phyloP scores from a whole-genome alignment of 164 flowering plant species.

The Brasenia schreberi region DNA sequence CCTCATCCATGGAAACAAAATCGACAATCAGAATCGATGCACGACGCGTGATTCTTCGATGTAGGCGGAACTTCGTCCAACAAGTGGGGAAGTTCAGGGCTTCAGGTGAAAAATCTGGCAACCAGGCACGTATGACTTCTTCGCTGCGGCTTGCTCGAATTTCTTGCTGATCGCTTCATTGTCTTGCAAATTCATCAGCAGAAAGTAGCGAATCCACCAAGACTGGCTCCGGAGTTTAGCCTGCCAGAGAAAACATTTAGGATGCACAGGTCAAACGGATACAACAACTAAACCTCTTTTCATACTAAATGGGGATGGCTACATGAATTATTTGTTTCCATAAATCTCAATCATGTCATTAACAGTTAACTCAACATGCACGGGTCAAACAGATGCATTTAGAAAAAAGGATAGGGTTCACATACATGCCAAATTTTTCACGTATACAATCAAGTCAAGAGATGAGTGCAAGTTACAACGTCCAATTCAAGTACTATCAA shows the following conservation, averaged over 20 bases:
- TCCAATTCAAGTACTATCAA: too few species aligned
- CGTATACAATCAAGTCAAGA: too few species aligned
- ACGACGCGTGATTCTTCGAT: background rate
- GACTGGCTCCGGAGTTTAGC: conserved; percentile 80
- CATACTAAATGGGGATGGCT: background rate
- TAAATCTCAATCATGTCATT: too few species aligned
- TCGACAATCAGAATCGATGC: background rate
- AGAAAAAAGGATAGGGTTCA: background rate
- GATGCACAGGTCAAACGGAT: background rate
- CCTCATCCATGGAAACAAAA: too few species aligned
- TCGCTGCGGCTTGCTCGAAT: conserved; percentile 60
- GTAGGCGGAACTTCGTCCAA: background rate
- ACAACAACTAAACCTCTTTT: too few species aligned
- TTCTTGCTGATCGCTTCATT: conserved; percentile 63
- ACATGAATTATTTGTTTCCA: background rate
- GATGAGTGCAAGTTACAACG: too few species aligned
- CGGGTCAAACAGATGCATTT: background rate
- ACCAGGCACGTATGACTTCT: conserved; percentile 46
- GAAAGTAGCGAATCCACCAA: conserved; percentile 80
- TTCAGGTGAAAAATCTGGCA: conserved; percentile 89
- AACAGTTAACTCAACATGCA: too few species aligned
- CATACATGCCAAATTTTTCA: too few species aligned
- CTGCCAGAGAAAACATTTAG: conserved; percentile 17
- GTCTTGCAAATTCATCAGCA: conserved; percentile 59
- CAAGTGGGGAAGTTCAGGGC: conserved; percentile 12